Conservation (phyloP, 129 eudicot genomes). For the Apium graveolens region DNA sequence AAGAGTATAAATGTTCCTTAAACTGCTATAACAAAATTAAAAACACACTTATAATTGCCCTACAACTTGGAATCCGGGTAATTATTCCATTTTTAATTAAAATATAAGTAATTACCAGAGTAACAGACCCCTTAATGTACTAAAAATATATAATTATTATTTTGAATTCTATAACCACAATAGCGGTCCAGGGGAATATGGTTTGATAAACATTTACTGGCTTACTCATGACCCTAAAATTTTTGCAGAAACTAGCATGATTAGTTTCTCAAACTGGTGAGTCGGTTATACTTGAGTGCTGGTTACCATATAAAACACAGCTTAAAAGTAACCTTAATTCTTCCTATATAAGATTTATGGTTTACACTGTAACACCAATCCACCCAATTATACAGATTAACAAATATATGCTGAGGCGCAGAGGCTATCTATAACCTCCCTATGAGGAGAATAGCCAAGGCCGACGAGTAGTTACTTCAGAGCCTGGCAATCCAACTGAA, state of each 20-base stretch:
- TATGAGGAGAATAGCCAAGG: background rate
- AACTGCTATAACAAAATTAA: background rate
- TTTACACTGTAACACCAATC: background rate
- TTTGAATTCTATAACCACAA: background rate
- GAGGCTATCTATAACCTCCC: background rate
- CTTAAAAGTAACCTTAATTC: background rate
- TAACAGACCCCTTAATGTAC: background rate
- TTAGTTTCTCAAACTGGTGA: background rate
- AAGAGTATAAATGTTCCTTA: background rate
- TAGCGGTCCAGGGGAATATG: background rate
- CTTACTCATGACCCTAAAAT: background rate
- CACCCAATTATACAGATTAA: background rate
- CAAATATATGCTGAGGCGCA: background rate
- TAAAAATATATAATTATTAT: background rate
- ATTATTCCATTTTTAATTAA: background rate
- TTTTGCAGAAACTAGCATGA: background rate
- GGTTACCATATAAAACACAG: background rate
- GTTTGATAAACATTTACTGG: background rate
- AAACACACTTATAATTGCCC: background rate
- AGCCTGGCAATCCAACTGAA: background rate
- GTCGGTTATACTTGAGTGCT: background rate
- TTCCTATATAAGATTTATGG: background rate
- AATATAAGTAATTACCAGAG: background rate
- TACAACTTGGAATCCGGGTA: background rate
- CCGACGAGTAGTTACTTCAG: background rate